Percentiles rank a stretch among this genome's conserved stretches.
These are phyloP conservation scores for Geoglossum glabrum DNA, from an alignment of 495 filamentous ascomycete species.

Conservation along the genomic window DNA sequence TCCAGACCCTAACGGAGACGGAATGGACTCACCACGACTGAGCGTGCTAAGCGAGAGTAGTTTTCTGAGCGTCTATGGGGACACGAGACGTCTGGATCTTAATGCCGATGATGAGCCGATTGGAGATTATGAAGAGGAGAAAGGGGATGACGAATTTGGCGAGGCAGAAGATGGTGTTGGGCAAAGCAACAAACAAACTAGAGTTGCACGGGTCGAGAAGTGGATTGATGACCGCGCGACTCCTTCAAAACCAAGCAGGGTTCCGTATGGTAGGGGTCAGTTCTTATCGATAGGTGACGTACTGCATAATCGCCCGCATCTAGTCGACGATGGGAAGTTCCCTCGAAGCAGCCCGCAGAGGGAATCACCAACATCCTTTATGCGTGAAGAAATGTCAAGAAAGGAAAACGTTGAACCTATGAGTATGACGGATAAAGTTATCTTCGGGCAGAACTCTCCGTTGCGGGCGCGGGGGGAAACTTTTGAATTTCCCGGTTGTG, in stretches of 20 bases:
- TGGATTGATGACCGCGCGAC: background rate
- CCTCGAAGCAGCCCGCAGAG: background rate
- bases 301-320: background rate
- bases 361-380: background rate
- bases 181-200: background rate
- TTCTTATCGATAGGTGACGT: background rate
- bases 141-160: background rate
- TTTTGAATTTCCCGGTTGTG: background rate
- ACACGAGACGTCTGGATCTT: conserved; percentile 4
- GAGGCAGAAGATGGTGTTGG: background rate
- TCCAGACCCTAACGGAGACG: conserved; percentile 9
- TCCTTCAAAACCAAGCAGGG: background rate
- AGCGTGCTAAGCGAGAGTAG: conserved; percentile 68
- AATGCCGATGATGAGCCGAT: background rate
- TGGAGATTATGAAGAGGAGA: background rate
- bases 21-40: conserved; percentile 38
- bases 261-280: background rate
- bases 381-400: background rate
- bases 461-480: background rate
- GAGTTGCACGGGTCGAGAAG: background rate
- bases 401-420: background rate
- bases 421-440: background rate
- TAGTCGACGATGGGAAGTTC: background rate
- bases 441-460: background rate
- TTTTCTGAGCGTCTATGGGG: conserved; percentile 46